Base-by-base conservation (phyloP, 2,329 filamentous ascomycete genomes). In the Fusarium praegraminearum region DNA sequence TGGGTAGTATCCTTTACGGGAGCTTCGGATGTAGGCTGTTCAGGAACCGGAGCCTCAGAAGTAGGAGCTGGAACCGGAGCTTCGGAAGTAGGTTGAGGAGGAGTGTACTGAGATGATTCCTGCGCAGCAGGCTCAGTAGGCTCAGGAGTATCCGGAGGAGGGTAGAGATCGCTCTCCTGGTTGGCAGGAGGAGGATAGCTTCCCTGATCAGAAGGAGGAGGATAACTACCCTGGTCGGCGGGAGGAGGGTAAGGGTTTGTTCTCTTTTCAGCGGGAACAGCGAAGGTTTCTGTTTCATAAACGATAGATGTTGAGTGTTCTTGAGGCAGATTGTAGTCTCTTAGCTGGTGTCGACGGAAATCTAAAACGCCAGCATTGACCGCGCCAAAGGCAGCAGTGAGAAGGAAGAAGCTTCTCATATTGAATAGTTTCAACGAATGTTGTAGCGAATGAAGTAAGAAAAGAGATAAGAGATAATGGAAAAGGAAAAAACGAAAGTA, bases 351-450 rank as follows among this genome's bases (percentile, higher is more conserved):
- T 9, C 47, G 52, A 41, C 40, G 52, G 57, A 62, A 44, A 36
- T 55, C 47, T 49, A 69, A 40, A 46, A 60, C 66, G 7, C 51
- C 65, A 52, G 66, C 66, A 33, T 69, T 69, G 22, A 52, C 65
- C 52, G 62, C 44, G 65, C 65, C 41, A 16, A 65, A 36, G 18
- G 65, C 66, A 10, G 57, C 66, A 32, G 65, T 47, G 52, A 69
- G 52, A 40, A 69, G 51, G 22, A 66, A 65, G 46, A 69, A 69
- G 49, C 66, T 57, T 50, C 44, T 65, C 66, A 69, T 69, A 18
- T 60, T 69, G 18, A 32, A 24, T 36, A 16, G 38, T 12, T 65
- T 65, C 62, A 65, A 36, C 62, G 62, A 65, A 65, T 49, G 61
- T 65, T 65, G 36, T 43, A 65, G 62, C 62, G 62, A 65, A 65